Percentiles rank a stretch among this genome's conserved stretches.
Evolutionary conservation across 257 asterid genomes (phyloP).

Genomic region (Fraxinus pennsylvanica): DNA sequence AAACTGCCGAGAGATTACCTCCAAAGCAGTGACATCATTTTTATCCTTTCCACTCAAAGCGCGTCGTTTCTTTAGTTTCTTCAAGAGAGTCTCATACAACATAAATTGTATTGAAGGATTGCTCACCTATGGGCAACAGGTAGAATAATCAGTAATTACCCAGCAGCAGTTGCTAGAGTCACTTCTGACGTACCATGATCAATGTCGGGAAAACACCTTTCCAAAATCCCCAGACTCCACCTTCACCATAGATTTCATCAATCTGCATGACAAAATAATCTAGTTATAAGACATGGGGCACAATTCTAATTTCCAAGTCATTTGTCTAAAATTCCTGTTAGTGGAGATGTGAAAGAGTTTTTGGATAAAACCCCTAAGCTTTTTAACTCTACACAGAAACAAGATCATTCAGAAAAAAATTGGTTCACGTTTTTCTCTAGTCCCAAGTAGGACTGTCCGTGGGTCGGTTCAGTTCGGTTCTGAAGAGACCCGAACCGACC

Average conservation of each 20-base stretch:
- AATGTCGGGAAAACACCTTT: slow-evolving; percentile 92
- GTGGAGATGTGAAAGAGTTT: not conserved
- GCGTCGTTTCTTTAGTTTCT: slow-evolving; percentile 72
- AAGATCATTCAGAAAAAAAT: too few species aligned
- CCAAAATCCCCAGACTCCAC: slow-evolving; percentile 91
- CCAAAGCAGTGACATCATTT: slow-evolving; percentile 71
- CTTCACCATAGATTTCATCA: slow-evolving; percentile 88
- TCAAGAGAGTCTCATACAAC: slow-evolving; percentile 90
- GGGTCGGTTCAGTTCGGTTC: too few species aligned
- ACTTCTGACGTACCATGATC: slow-evolving; percentile 73
- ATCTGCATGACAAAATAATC: slow-evolving; percentile 51
- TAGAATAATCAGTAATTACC: slow-evolving; percentile 37
- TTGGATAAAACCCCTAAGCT: not conserved
- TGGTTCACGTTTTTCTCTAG: too few species aligned
- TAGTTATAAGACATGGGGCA: slow-evolving; percentile 23
- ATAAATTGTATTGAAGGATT: slow-evolving; percentile 96
- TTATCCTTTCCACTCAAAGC: slow-evolving; percentile 42
- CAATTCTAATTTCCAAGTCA: not conserved
- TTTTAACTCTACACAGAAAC: too few species aligned
- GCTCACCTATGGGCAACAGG: slow-evolving; percentile 67
- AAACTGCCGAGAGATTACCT: slow-evolving; percentile 48
- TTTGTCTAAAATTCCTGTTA: not conserved
- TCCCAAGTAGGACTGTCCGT: too few species aligned
- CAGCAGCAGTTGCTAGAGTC: slow-evolving; percentile 24
- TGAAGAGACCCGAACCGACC: too few species aligned